Conservation (phyloP, 2,329 filamentous ascomycete species). For the Colletotrichum caudatum region DNA sequence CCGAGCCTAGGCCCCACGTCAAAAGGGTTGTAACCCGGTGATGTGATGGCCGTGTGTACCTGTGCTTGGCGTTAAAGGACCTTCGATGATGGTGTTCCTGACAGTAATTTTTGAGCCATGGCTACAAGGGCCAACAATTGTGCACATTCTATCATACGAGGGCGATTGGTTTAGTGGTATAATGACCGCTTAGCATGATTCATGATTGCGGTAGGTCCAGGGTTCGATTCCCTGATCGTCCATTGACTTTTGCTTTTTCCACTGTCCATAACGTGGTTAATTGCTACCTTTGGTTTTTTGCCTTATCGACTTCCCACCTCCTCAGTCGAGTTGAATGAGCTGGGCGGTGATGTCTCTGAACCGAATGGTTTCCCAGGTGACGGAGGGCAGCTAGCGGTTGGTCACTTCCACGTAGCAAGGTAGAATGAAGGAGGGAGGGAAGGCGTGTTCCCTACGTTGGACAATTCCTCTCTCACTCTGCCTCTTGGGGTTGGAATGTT, state of each 20-base stretch:
- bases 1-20: background rate
- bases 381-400: too few relatives aligned
- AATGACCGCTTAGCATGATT: background rate
- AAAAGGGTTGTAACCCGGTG: background rate
- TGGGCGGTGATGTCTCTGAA: background rate
- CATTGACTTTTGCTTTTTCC: background rate
- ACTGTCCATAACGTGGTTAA: background rate
- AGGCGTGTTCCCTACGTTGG: background rate
- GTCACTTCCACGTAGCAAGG: too few relatives aligned
- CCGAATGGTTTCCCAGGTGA: background rate
- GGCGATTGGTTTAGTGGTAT: constrained; percentile 3
- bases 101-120: constrained; percentile 4
- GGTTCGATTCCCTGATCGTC: constrained; percentile 1
- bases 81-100: background rate
- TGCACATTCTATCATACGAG: background rate
- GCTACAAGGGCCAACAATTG: background rate
- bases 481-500: constrained; percentile 5
- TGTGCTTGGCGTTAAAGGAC: background rate
- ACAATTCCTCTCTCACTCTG: background rate
- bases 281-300: background rate
- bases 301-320: background rate
- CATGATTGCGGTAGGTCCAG: background rate
- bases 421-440: too few relatives aligned
- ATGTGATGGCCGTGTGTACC: constrained; percentile 9
- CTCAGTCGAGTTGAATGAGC: too few relatives aligned